Percentiles rank a stretch among this genome's conserved stretches.
phyloP scores from a whole-genome alignment of 1,284 basidiomycete species.

The Cutaneotrichosporon spelunceum region DNA sequence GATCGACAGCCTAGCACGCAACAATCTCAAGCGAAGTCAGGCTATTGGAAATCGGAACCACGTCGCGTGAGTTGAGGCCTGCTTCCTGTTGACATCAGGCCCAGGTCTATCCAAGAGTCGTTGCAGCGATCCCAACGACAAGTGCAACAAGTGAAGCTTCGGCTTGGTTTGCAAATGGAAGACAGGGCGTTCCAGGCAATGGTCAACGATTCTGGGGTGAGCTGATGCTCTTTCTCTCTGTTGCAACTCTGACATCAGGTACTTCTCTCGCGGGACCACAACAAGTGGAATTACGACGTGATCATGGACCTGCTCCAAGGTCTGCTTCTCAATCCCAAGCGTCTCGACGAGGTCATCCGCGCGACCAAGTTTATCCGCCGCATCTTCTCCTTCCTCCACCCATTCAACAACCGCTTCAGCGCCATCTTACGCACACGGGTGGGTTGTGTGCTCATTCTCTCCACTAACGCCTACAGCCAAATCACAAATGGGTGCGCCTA shows the following conservation, averaged over 20 bases:
- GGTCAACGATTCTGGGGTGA: conserved; percentile 77
- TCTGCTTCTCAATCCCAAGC: conserved; percentile 80
- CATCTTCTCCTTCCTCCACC: conserved; percentile 89
- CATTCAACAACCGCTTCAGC: conserved; percentile 79
- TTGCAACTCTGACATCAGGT: conserved; percentile 57
- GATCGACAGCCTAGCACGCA: conserved; percentile 88
- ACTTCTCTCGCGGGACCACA: conserved; percentile 80
- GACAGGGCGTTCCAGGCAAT: conserved; percentile 80
- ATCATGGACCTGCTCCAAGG: conserved; percentile 89
- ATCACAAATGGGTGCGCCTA: conserved; percentile 75
- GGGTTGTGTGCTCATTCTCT: conserved; percentile 24
- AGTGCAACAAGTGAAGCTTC: conserved; percentile 83
- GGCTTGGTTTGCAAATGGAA: conserved; percentile 87
- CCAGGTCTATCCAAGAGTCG: conserved; percentile 61
- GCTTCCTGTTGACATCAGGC: not conserved
- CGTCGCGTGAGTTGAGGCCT: not conserved
- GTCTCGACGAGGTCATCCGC: conserved; percentile 94
- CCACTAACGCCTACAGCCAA: conserved; percentile 56
- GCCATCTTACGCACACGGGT: conserved; percentile 72
- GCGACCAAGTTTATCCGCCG: conserved; percentile 82
- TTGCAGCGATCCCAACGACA: conserved; percentile 83
- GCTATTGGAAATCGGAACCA: conserved; percentile 12
- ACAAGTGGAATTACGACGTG: conserved; percentile 88
- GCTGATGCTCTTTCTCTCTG: not conserved
- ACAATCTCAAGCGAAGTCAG: conserved; percentile 53